Conservation (phyloP, 148 eudicot species). For the Rheum nobile region DNA sequence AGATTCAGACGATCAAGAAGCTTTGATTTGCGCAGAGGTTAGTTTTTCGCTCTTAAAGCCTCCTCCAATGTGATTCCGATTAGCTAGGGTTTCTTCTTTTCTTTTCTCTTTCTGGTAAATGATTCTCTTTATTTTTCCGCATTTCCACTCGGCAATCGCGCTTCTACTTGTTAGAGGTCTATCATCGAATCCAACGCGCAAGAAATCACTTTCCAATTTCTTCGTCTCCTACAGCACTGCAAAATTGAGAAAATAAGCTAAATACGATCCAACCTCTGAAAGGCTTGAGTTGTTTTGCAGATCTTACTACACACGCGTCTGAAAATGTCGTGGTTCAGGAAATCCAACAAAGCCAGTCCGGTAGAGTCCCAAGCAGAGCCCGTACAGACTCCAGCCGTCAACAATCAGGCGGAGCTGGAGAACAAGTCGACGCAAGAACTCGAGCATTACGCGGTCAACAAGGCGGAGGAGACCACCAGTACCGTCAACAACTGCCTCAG, state of each 20-base stretch:
- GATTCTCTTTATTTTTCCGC: not conserved
- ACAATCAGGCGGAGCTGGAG: constrained; percentile 36
- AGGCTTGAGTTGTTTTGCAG: not conserved
- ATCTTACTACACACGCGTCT: not conserved
- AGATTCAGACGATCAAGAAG: not conserved
- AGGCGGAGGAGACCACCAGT: constrained; percentile 66
- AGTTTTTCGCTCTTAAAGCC: not conserved
- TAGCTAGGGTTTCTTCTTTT: not conserved
- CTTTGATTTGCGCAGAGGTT: not conserved
- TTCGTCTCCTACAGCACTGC: not conserved
- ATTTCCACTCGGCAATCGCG: not conserved
- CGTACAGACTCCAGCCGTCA: constrained; percentile 1
- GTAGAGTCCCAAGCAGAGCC: not conserved
- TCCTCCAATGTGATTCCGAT: not conserved
- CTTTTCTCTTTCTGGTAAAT: not conserved
- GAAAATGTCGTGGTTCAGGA: constrained; percentile 5
- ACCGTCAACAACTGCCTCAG: constrained; percentile 63
- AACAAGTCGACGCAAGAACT: constrained; percentile 76
- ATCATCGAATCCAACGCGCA: not conserved
- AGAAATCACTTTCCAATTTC: not conserved
- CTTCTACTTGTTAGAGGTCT: not conserved
- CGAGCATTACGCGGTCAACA: constrained; percentile 63
- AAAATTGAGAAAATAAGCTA: not conserved
- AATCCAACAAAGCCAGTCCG: not conserved
- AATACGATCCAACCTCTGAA: not conserved